phyloP scores from a whole-genome alignment of 257 asterid species.

The Eustoma russellianum region DNA sequence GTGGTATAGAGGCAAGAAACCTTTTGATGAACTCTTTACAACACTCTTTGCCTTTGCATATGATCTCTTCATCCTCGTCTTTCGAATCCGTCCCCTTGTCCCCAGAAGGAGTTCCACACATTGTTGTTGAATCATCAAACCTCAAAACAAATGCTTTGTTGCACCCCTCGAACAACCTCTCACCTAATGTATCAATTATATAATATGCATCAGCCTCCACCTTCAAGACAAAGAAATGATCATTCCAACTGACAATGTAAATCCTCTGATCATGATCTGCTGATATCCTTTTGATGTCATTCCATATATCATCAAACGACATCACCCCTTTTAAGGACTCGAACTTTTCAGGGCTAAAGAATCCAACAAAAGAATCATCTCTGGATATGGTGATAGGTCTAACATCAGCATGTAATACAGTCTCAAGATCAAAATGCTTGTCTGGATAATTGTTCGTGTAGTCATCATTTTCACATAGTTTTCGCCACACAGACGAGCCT shows the following conservation, averaged over 20 bases:
- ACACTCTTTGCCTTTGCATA: constrained; percentile 60
- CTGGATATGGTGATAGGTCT: constrained; percentile 41
- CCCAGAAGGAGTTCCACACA: constrained; percentile 11
- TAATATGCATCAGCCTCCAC: constrained; percentile 40
- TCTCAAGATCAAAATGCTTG: constrained; percentile 73
- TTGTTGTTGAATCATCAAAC: constrained; percentile 37
- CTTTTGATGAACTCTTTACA: constrained; percentile 60
- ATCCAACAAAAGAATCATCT: constrained; percentile 53
- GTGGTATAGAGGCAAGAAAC: constrained; percentile 58
- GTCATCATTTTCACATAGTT: constrained; percentile 32
- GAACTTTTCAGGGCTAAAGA: constrained; percentile 50
- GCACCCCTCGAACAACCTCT: constrained; percentile 60
- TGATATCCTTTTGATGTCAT: constrained; percentile 19
- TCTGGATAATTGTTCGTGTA: constrained; percentile 45
- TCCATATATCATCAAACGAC: constrained; percentile 67
- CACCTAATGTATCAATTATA: constrained; percentile 66
- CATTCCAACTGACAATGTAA: constrained; percentile 75
- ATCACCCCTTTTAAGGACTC: constrained; percentile 48
- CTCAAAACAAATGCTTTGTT: constrained; percentile 45
- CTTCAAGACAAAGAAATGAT: constrained; percentile 70
- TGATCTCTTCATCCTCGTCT: constrained; percentile 16
- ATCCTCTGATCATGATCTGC: constrained; percentile 23
- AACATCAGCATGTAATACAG: constrained; percentile 40
- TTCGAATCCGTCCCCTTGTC: constrained; percentile 9
- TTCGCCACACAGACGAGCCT: constrained; percentile 78